Base-by-base conservation (phyloP, 352 stramenopile species). In the Globisporangium megalacanthum region DNA sequence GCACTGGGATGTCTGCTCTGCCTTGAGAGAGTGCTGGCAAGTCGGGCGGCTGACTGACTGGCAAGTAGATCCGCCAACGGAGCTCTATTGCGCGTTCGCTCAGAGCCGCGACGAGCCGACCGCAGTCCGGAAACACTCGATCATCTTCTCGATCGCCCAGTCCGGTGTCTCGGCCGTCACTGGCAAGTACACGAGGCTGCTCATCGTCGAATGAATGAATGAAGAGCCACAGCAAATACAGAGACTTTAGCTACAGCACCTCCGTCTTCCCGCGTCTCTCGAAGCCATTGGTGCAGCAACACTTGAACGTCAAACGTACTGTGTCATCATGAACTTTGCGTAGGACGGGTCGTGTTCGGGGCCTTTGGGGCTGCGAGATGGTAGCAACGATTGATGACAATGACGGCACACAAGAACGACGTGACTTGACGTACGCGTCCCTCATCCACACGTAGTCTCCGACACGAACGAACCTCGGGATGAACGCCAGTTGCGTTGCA, bases 111-210 rank as follows among this genome's bases (percentile, higher is more conserved):
- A 73, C 6, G 58, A 59, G 47, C 52, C 68, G n/a, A 89, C 47
- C 2, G 78, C 79, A 10, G 77, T 64, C 35, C 69, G 70, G 29
- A 92, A 74, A 48, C 76, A 83, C 55, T 71, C 58, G 42, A 84
- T 65, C 83, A 92, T 92, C 62, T 91, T 92, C 45, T 85, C 62
- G 36, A 92, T 69, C 4, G 80, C 83, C 83, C 83, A 92, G 13
- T 86, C 69, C 0, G 83, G 83, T 31, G 71, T 90, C 67, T 92
- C 83, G 5, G 83, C 70, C 0, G 83, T 92, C 49, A 92, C 73
- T 13, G 83, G 83, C 45, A 92, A 58, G 54, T 92, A 92, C 31
- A 92, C 77, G 46, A 92, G 73, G 54, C 78, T 92, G 33, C 20
- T 35, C 9, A 33, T 54, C 4, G 25, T 4, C 25, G 25, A 29